A percentile compares a stretch with the other conserved stretches of the same genome.
These are phyloP conservation scores for Apiosordaria backusii DNA, from an alignment of 495 filamentous ascomycete genomes.

Conservation along the genomic window DNA sequence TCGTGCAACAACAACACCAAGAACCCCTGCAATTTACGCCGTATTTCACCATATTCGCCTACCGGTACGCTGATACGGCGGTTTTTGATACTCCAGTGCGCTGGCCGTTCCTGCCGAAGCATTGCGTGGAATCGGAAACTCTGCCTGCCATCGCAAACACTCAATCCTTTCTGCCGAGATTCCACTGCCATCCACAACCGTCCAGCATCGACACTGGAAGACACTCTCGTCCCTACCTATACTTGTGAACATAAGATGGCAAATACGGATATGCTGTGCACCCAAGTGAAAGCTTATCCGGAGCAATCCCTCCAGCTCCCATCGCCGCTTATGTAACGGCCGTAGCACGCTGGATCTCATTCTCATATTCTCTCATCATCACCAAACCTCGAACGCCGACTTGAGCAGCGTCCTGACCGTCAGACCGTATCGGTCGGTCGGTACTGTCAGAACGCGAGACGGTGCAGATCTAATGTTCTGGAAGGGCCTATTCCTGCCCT, in stretches of 20 bases:
- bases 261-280: background rate
- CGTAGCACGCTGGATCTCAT: no score
- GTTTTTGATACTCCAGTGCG: no score
- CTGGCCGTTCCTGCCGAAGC: background rate
- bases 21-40: constrained; percentile 11
- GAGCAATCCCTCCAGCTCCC: background rate
- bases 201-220: background rate
- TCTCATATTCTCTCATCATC: no score
- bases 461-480: constrained; percentile 21
- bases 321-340: background rate
- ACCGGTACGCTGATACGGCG: background rate
- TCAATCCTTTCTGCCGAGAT: background rate
- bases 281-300: no score
- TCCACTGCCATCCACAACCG: background rate
- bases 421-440: no score
- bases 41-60: background rate
- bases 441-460: background rate
- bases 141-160: constrained; percentile 5
- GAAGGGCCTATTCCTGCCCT: constrained; percentile 21
- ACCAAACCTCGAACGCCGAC: no score
- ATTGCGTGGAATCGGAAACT: background rate
- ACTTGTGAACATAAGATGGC: no score
- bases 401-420: no score
- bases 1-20: constrained; percentile 12
- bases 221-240: background rate